These are phyloP conservation scores for Mariannaea sp. DNA, from an alignment of 2,329 filamentous ascomycete genomes.

Conservation along the genomic window DNA sequence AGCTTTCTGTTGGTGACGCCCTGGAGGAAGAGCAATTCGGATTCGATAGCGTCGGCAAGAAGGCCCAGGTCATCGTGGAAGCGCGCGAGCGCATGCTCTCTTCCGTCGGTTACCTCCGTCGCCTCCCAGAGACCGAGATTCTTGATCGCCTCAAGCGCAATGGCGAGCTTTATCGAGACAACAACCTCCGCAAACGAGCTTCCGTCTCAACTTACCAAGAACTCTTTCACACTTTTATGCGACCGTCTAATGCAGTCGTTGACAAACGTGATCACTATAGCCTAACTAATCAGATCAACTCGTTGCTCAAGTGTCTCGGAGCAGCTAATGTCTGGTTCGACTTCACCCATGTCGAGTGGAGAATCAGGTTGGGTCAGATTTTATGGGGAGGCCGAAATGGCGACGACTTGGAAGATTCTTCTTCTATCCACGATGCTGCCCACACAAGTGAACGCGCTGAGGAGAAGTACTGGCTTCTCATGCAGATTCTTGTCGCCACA, in stretches of 20 bases:
- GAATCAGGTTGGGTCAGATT: conserved; percentile 73
- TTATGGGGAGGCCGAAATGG: conserved; percentile 65
- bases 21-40: conserved; percentile 66
- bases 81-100: conserved; percentile 62
- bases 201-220: conserved; percentile 65
- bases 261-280: conserved; percentile 65
- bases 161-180: conserved; percentile 59
- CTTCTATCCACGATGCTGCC: conserved; percentile 55
- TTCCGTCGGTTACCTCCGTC: conserved; percentile 57
- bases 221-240: conserved; percentile 63
- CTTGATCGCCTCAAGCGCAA: conserved; percentile 64
- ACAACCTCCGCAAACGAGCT: conserved; percentile 55
- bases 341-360: conserved; percentile 75
- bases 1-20: conserved; percentile 67
- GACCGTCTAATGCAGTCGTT: conserved; percentile 59
- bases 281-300: conserved; percentile 71
- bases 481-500: conserved; percentile 68
- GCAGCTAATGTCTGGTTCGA: conserved; percentile 73
- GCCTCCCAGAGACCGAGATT: conserved; percentile 61
- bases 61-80: conserved; percentile 60
- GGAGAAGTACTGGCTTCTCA: conserved; percentile 69
- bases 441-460: conserved; percentile 58
- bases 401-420: conserved; percentile 58
- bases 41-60: conserved; percentile 59
- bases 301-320: conserved; percentile 67